Evolutionary conservation across 176 grass and related monocot genomes (phyloP).

Genomic region (Dendrocalamus sinicus): DNA sequence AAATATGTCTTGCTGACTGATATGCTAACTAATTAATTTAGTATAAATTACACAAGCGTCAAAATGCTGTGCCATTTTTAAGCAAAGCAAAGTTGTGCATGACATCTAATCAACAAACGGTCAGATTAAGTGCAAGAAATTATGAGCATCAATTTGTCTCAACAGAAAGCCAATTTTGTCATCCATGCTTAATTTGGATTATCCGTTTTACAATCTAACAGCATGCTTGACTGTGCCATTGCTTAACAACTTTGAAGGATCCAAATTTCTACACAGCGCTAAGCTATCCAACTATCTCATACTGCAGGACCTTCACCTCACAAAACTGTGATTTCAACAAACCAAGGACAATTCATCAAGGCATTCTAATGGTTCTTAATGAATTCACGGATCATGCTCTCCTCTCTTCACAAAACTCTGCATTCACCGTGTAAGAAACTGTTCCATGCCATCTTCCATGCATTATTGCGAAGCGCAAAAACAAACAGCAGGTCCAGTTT

Average conservation of each 20-base stretch:
- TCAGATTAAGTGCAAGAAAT: constrained; percentile 3
- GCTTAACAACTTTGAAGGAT: constrained; percentile 20
- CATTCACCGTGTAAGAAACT: constrained; percentile 6
- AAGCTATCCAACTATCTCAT: background rate
- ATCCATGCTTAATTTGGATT: constrained; percentile 15
- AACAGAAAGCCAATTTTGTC: background rate
- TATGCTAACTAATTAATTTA: constrained; percentile 23
- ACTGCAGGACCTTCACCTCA: background rate
- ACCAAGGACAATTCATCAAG: background rate
- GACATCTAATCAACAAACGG: background rate
- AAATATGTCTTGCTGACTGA: background rate
- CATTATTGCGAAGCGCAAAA: background rate
- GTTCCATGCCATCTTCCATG: constrained; percentile 16
- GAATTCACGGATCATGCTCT: background rate
- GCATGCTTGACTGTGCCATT: background rate
- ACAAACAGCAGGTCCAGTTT: background rate
- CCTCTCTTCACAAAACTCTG: constrained; percentile 6
- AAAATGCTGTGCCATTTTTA: background rate
- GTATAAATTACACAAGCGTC: background rate
- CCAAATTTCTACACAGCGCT: background rate
- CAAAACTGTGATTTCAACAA: background rate
- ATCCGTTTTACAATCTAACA: background rate
- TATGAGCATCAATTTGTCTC: background rate
- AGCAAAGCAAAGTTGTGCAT: constrained; percentile 1
- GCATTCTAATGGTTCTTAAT: background rate